Base-by-base conservation (phyloP, 495 filamentous ascomycete species). In the Neurospora sp. region DNA sequence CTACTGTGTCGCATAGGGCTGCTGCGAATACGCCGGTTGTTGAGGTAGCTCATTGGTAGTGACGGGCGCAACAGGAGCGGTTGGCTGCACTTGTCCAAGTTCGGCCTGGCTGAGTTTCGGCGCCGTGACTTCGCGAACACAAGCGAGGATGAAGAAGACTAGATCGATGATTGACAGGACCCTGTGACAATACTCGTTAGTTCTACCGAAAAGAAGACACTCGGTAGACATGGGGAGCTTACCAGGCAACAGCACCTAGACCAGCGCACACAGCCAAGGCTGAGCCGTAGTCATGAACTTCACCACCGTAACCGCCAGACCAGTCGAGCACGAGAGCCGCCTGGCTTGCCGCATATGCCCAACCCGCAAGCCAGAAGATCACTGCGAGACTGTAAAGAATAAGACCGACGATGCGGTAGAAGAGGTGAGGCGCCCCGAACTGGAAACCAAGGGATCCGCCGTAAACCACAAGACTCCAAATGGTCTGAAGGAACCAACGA, bases 311-410 rank as follows among this genome's bases (percentile, higher is more conserved):
- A 14, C 38, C 40, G 5, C 18, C 20, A 31, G 23, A 1, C 37
- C 41, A 46, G 8, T 75, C 41, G 10, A 82, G 78, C 72, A 70
- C 78, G 27, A 77, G 38, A 18, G 76, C 71, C 5, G 83, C 83
- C 27, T 73, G 60, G 70, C 78, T 80, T 12, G 83, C 82, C 10
- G 82, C 76, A 80, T 80, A 85, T 18, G 79, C 78, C 83, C 83
- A 85, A n/a, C 75, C 82, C 0, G 73, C 69, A 8, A 85, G 78
- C 84, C 84, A 85, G 74, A 84, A 84, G 54, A 85, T 79, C 39
- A 79, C 27, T 70, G 72, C 75, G 71, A 85, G 76, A 54, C 76
- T 71, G 74, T 83, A 81, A 23, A 71, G 73, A 49, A 82, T 54
- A 12, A 83, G 41, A 27, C 77, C 70, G 46, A 39, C 75, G 60